These are phyloP conservation scores for Kernera saxatilis DNA, from an alignment of 345 rosid species.

Conservation along the genomic window DNA sequence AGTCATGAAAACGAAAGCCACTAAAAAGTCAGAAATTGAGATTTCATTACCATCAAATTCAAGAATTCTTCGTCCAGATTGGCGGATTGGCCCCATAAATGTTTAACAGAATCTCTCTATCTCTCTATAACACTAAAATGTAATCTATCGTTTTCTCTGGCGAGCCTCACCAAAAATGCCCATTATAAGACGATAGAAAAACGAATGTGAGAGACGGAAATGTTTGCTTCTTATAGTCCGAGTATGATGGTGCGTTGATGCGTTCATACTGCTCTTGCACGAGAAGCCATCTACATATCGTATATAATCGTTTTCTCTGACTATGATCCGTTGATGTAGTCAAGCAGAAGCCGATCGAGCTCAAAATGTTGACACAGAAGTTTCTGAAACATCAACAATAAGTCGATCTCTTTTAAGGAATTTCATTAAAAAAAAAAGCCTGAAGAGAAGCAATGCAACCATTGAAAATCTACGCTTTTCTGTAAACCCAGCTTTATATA, in stretches of 20 bases:
- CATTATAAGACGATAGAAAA: not conserved
- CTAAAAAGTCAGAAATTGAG: not conserved
- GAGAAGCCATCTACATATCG: not conserved
- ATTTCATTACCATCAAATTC: slow-evolving; percentile 9
- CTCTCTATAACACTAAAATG: not conserved
- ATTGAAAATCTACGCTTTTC: not conserved
- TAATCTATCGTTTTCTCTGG: slow-evolving; percentile 7
- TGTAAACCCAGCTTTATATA: not conserved
- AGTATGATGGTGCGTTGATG: not conserved
- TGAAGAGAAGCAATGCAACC: not conserved
- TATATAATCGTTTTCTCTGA: not conserved
- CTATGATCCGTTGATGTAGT: slow-evolving; percentile 62
- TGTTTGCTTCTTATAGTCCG: not conserved
- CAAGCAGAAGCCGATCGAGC: slow-evolving; percentile 71
- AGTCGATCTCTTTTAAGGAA: not conserved
- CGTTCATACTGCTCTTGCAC: not conserved
- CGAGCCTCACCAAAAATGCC: slow-evolving; percentile 16
- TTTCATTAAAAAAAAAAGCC: not conserved
- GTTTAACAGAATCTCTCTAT: not conserved
- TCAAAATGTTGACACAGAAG: slow-evolving; percentile 66
- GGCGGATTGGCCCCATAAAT: not conserved
- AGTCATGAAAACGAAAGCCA: slow-evolving; percentile 22
- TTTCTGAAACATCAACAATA: slow-evolving; percentile 49
- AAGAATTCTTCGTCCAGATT: not conserved
- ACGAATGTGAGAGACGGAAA: not conserved